Evolutionary conservation across 1,284 basidiomycete genomes (phyloP), one percentile per base, ranked within the genome.

Genomic region (Schizophyllum amplum): DNA sequence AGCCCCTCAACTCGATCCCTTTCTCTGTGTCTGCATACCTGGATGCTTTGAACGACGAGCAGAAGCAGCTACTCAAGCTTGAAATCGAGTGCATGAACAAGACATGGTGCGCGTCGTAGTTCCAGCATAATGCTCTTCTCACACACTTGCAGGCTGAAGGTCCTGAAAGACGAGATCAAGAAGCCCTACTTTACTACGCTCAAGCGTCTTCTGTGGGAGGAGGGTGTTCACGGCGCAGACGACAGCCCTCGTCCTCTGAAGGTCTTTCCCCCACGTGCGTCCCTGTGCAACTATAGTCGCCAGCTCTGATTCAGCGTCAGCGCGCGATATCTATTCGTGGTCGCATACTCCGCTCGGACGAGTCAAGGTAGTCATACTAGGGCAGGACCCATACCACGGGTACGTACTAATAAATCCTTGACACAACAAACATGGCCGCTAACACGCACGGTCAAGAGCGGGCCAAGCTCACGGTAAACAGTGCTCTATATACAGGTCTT

Each of bases 291-390:
- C 58, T 20, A 42, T 54, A 23, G 15, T 50, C 9, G 4, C 48
- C n/a, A n/a, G n/a, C 7, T 42, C 33, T 4, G 33, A 42, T 9
- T 42, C 42, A 57, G 27, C 24, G 59, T 47, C 63, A 87, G 87
- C 86, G 49, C 74, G 74, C 59, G 80, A 92, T 63, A 89, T 92
- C 59, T 92, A 92, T 67, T 74, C 87, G 11, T 92, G 90, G 90
- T 89, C 87, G 13, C 82, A 84, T 60, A 90, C 89, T 22, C 87
- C 89, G 7, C 72, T 92, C 15, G 86, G 87, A 9, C 81, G 82
- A 61, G 83, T 92, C 62, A 87, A 82, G 64, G 86, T 90, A 22
- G 88, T 92, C 47, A 88, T 92, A 60, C 77, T 92, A 55, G 90
- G 90, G 6, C 87, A 90, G 70, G 88, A 89, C 71, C 87, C 86